Evolutionary conservation across 495 filamentous ascomycete species (phyloP).

Genomic region (Penicillium longicatenatum): DNA sequence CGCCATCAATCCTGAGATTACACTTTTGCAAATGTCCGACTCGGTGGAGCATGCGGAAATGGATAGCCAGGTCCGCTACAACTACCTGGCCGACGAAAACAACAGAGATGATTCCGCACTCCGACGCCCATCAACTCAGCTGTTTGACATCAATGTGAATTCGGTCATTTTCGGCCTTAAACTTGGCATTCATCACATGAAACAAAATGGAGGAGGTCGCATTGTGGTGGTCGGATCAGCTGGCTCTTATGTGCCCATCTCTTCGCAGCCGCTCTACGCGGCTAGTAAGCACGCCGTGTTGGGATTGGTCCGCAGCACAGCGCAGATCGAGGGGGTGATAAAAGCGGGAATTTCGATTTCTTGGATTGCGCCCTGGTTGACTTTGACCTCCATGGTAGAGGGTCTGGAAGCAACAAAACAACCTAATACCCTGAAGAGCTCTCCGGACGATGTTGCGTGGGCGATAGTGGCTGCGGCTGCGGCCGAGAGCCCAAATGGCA

Average conservation of each 20-base stretch:
- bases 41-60: constrained; percentile 8
- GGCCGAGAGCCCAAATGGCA: constrained; percentile 18
- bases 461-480: constrained; percentile 16
- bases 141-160: constrained; percentile 23
- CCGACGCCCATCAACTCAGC: constrained; percentile 11
- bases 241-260: constrained; percentile 24
- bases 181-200: constrained; percentile 23
- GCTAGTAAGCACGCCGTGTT: constrained; percentile 26
- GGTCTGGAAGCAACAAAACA: constrained; percentile 9
- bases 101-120: not conserved
- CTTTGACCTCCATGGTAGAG: constrained; percentile 25
- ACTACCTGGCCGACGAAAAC: constrained; percentile 21
- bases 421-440: constrained; percentile 17
- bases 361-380: constrained; percentile 26
- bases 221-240: constrained; percentile 25
- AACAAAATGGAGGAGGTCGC: constrained; percentile 16
- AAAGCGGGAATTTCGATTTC: constrained; percentile 21
- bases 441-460: constrained; percentile 23
- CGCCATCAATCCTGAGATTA: constrained; percentile 24
- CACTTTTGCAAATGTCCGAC: constrained; percentile 14
- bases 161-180: constrained; percentile 24
- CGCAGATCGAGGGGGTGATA: constrained; percentile 16
- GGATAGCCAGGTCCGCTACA: constrained; percentile 19
- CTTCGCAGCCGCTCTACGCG: constrained; percentile 24
- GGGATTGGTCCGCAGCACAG: constrained; percentile 23